Evolutionary conservation across 208 protist genomes (phyloP), one percentile per base, ranked within the genome.

Genomic region (Vickermania spadyakhi): DNA sequence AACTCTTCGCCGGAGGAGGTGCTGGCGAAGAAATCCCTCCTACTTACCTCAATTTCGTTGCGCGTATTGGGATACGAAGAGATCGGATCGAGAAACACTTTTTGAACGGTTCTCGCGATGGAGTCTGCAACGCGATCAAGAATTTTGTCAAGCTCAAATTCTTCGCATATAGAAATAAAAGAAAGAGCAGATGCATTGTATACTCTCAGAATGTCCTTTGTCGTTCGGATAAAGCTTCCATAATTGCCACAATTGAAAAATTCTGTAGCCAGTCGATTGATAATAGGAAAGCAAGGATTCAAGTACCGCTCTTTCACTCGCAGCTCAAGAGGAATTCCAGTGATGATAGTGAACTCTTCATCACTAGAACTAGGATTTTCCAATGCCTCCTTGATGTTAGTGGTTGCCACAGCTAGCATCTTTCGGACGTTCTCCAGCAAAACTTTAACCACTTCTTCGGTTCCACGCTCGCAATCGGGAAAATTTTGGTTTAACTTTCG

Each of bases 171-270:
- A 45, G 41, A 54, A 22, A 88, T 67, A 56, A 88, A 77, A 31
- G 83, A 66, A 42, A 49, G 59, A 1, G 73, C 77, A 2, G 77
- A 74, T 45, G 75, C 72, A 70, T 77, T 80, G 69, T 78, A 93
- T 59, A 89, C 77, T 26, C 73, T 72, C n/a, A 84, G 68, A 4
- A 87, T 29, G 31, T 75, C 75, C 45, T 72, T 79, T 2, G 80
- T 80, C 30, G 76, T 72, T n/a, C 82, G 77, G 57, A 89, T 84
- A 4, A 61, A 75, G 56, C 75, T 81, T 49, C 73, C 36, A 45
- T 45, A 45, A 7, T n/a, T 18, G 18, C 36, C 36, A 45, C 7
- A 70, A 51, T 63, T 65, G 29, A 87, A 78, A 31, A 92, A 70
- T 23, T 78, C 66, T 23, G 59, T 60, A 1, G 75, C 76, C 1